Conservation (phyloP, 208 protist species). For the Leishmania tropica region DNA sequence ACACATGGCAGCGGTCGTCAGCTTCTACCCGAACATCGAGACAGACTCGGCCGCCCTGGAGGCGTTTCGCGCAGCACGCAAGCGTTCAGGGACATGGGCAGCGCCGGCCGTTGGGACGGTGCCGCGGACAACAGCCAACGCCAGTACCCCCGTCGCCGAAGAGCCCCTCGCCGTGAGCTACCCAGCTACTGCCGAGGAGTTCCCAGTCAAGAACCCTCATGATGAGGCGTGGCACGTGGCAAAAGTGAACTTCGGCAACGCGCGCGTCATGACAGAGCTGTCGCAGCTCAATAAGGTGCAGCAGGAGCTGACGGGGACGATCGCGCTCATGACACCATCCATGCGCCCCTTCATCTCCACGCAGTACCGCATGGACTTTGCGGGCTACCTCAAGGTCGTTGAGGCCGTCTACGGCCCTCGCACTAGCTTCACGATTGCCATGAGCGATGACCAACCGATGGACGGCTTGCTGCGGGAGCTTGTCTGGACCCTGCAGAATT, state of each 20-base stretch:
- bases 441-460: slow-evolving; percentile 24
- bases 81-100: neutral
- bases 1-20: slow-evolving; percentile 41
- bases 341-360: slow-evolving; percentile 33
- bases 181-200: slow-evolving; percentile 9
- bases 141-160: neutral
- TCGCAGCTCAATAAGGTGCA: slow-evolving; percentile 20
- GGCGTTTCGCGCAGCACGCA: slow-evolving; percentile 14
- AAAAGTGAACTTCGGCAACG: slow-evolving; percentile 49
- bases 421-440: slow-evolving; percentile 65
- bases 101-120: neutral
- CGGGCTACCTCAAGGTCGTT: slow-evolving; percentile 52
- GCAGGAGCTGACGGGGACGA: slow-evolving; percentile 10
- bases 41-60: slow-evolving; percentile 15
- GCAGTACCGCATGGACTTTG: slow-evolving; percentile 58
- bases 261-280: slow-evolving; percentile 43
- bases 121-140: neutral
- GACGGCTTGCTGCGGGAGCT: slow-evolving; percentile 41
- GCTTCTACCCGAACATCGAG: slow-evolving; percentile 34
- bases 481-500: slow-evolving; percentile 32
- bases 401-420: slow-evolving; percentile 54
- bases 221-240: slow-evolving; percentile 60
- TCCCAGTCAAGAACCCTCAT: slow-evolving; percentile 40
- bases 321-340: slow-evolving; percentile 25
- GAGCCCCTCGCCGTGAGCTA: neutral